Evolutionary conservation across 169 alveolate genomes (phyloP).

Genomic region (Plasmodium gallinaceum): DNA sequence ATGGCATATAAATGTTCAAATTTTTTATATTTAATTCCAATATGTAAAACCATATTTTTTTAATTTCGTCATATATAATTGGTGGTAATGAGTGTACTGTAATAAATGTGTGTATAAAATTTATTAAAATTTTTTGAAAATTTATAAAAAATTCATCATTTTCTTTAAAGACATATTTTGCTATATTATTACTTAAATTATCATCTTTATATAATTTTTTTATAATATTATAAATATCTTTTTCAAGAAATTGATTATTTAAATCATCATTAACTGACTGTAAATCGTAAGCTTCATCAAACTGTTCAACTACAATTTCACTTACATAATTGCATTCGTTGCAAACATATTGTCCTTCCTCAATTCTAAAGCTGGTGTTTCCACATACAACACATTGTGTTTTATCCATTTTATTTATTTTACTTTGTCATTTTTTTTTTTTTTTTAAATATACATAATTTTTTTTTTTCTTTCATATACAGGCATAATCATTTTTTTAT

Average conservation of each 20-base stretch:
- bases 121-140: slow-evolving; percentile 37
- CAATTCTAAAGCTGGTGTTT: slow-evolving; percentile 10
- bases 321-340: slow-evolving; percentile 50
- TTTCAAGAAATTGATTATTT: slow-evolving; percentile 18
- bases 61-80: slow-evolving; percentile 35
- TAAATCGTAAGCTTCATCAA: slow-evolving; percentile 29
- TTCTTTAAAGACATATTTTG: slow-evolving; percentile 55
- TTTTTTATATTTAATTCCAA: slow-evolving; percentile 21
- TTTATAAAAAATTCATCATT: slow-evolving; percentile 66
- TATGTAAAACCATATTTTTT: slow-evolving; percentile 59
- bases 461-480: too few relatives aligned
- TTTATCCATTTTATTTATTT: slow-evolving; percentile 25
- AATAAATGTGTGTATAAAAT: slow-evolving; percentile 12
- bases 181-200: slow-evolving; percentile 14
- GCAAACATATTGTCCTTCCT: slow-evolving; percentile 55
- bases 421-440: neutral
- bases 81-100: slow-evolving; percentile 19
- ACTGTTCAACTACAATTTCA: slow-evolving; percentile 30
- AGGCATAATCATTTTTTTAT: too few relatives aligned
- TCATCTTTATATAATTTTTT: slow-evolving; percentile 54
- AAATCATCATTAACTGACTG: neutral
- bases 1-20: slow-evolving; percentile 27
- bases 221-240: slow-evolving; percentile 31
- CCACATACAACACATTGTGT: slow-evolving; percentile 38
- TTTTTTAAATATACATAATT: neutral